Evolutionary conservation across 345 rosid genomes (phyloP).

Genomic region (Boechera retrofracta): DNA sequence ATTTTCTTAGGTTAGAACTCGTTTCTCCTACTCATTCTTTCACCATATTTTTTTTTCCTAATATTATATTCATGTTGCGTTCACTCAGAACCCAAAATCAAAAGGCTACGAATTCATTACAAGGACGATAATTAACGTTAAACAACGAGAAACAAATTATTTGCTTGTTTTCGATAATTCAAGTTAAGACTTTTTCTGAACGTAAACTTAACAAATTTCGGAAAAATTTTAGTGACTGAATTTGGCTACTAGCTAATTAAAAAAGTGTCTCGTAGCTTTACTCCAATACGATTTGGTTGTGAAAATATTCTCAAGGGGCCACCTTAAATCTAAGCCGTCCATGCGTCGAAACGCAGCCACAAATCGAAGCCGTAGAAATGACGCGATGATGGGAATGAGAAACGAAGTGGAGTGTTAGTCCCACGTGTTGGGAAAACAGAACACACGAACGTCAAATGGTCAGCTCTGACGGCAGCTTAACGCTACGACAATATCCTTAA

Average conservation of each 20-base stretch:
- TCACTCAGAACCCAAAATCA: too few species aligned
- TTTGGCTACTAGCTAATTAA: background rate
- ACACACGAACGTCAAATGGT: constrained; percentile 41
- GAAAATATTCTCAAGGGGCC: constrained; percentile 31
- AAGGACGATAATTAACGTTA: background rate
- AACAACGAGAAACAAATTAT: too few species aligned
- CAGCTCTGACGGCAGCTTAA: constrained; percentile 51
- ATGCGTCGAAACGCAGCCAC: constrained; percentile 29
- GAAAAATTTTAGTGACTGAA: too few species aligned
- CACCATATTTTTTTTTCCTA: background rate
- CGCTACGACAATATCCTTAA: constrained; percentile 44
- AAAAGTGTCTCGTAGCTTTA: constrained; percentile 2
- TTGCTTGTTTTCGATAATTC: too few species aligned
- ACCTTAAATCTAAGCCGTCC: constrained; percentile 33
- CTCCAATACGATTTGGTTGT: background rate
- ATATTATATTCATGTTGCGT: background rate
- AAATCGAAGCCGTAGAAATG: constrained; percentile 44
- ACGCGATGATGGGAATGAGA: constrained; percentile 42
- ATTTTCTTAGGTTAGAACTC: background rate
- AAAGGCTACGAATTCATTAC: background rate
- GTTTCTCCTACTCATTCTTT: background rate
- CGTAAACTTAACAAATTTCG: too few species aligned
- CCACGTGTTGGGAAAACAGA: constrained; percentile 46
- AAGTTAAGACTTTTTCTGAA: too few species aligned
- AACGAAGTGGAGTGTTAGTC: constrained; percentile 41